These are phyloP conservation scores for Caryopteris hybrid DNA, from an alignment of 305 asterid species.

Conservation along the genomic window DNA sequence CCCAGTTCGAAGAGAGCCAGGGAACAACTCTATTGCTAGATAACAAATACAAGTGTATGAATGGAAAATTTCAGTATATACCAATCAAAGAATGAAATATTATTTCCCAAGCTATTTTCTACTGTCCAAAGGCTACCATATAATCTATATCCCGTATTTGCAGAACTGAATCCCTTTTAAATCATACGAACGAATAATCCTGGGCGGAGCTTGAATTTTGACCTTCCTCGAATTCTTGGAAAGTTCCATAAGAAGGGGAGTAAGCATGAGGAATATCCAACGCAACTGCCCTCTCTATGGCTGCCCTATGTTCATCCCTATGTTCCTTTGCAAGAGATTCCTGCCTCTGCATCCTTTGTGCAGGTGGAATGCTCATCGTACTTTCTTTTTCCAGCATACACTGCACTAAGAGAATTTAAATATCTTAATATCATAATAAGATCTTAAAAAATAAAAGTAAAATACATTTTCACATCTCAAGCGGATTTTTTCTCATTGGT, in stretches of 20 bases:
- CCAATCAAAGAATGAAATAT: slow-evolving; percentile 5
- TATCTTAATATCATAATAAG: slow-evolving; percentile 3
- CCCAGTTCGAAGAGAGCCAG: neutral
- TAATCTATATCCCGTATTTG: neutral
- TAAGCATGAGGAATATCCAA: slow-evolving; percentile 73
- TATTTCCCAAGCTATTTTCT: neutral
- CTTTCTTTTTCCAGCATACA: slow-evolving; percentile 59
- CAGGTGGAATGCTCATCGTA: slow-evolving; percentile 56
- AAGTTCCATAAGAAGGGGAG: slow-evolving; percentile 85
- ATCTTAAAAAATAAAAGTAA: too few species aligned
- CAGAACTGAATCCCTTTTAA: slow-evolving; percentile 6
- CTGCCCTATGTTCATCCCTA: slow-evolving; percentile 71
- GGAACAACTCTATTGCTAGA: neutral
- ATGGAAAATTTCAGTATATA: neutral
- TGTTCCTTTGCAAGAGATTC: slow-evolving; percentile 68
- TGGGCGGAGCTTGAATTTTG: slow-evolving; percentile 35
- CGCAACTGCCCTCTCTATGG: slow-evolving; percentile 74
- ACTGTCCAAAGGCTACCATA: neutral
- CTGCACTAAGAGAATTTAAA: slow-evolving; percentile 35
- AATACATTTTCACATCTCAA: too few species aligned
- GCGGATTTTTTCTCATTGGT: neutral
- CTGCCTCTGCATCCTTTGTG: slow-evolving; percentile 81
- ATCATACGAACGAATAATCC: slow-evolving; percentile 9
- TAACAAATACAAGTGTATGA: neutral
- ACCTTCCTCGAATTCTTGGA: slow-evolving; percentile 45